phyloP scores from a whole-genome alignment of 139 green algal genomes.

The Pseudopediastrum boryanum region DNA sequence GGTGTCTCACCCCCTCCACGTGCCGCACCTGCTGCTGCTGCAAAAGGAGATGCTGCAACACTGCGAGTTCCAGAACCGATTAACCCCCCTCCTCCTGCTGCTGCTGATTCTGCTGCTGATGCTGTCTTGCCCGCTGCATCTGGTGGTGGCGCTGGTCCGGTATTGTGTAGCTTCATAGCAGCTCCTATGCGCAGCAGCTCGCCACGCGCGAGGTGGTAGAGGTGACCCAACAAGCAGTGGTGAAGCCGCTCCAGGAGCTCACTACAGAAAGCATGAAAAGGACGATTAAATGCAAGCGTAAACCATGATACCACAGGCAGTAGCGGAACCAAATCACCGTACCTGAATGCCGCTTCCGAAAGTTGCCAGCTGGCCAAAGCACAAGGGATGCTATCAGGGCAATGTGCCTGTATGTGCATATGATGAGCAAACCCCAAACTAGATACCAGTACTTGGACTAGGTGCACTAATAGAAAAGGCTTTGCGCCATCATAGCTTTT shows the following conservation, averaged over 20 bases:
- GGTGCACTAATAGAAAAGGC: too few species aligned
- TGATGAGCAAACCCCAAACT: too few species aligned
- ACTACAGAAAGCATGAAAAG: not conserved
- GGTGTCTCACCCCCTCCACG: not conserved
- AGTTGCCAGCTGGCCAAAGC: too few species aligned
- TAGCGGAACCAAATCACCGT: too few species aligned
- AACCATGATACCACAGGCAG: too few species aligned
- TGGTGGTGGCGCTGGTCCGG: slow-evolving; percentile 19
- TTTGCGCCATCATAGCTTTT: too few species aligned
- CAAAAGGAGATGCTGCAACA: not conserved
- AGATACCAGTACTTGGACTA: too few species aligned
- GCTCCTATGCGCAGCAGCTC: slow-evolving; percentile 58
- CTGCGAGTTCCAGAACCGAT: not conserved
- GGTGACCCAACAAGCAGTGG: slow-evolving; percentile 56
- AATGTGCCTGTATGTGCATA: too few species aligned
- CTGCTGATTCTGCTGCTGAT: slow-evolving; percentile 18
- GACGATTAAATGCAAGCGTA: too few species aligned
- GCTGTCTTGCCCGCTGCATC: not conserved
- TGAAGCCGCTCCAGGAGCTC: slow-evolving; percentile 21
- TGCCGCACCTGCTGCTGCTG: not conserved
- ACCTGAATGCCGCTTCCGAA: too few species aligned
- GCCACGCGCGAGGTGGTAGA: slow-evolving; percentile 53
- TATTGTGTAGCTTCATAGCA: slow-evolving; percentile 19
- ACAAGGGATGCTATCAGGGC: too few species aligned
- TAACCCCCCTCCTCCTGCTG: not conserved